These are phyloP conservation scores for Mycogone perniciosa DNA, from an alignment of 2,329 filamentous ascomycete genomes.

Conservation along the genomic window DNA sequence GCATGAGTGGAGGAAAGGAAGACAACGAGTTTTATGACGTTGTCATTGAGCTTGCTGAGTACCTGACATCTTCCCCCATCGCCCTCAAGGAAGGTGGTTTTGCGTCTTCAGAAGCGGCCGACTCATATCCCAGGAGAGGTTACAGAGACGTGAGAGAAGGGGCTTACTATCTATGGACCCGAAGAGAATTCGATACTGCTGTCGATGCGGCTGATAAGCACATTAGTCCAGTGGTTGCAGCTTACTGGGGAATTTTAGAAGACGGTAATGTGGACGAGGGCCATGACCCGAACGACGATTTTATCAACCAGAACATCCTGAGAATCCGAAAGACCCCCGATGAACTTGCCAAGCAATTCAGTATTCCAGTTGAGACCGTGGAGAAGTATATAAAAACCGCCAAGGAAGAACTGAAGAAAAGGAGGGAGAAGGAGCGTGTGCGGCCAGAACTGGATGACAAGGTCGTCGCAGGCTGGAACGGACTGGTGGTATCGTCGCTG, in stretches of 20 bases:
- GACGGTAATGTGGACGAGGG: constrained; percentile 80
- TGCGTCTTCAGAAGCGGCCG: constrained; percentile 82
- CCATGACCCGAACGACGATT: constrained; percentile 87
- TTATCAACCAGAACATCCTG: constrained; percentile 88
- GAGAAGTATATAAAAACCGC: constrained; percentile 60
- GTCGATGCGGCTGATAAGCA: constrained; percentile 46
- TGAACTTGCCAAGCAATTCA: constrained; percentile 69
- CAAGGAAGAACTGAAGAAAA: constrained; percentile 59
- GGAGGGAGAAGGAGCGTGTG: constrained; percentile 68
- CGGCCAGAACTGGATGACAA: constrained; percentile 81
- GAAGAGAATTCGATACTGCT: constrained; percentile 75
- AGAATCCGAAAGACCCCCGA: constrained; percentile 61
- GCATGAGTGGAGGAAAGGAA: constrained; percentile 44
- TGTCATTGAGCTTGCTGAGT: constrained; percentile 78
- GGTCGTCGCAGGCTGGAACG: constrained; percentile 81
- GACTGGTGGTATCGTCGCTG: constrained; percentile 78
- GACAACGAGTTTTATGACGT: constrained; percentile 69
- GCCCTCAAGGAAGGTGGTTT: constrained; percentile 66
- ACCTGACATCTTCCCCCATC: constrained; percentile 68
- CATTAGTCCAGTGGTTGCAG: constrained; percentile 67
- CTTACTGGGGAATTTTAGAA: constrained; percentile 76
- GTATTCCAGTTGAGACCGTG: constrained; percentile 63
- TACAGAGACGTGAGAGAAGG: constrained; percentile 83
- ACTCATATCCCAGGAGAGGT: constrained; percentile 67
- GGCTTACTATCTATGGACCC: constrained; percentile 90